Evolutionary conservation across 441 rosid species (phyloP).

Genomic region (Adansonia grandidieri): DNA sequence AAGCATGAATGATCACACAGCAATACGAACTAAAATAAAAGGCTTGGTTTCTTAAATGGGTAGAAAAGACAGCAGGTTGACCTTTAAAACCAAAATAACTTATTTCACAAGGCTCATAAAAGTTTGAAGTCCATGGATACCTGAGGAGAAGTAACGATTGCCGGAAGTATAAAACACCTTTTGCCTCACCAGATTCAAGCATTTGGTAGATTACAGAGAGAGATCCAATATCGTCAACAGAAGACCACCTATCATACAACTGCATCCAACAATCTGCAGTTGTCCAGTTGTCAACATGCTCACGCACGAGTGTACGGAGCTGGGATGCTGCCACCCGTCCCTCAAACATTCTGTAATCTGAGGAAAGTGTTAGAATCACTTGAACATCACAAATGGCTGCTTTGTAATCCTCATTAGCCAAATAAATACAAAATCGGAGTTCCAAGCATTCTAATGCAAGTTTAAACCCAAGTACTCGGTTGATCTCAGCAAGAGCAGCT

Average conservation of each 20-base stretch:
- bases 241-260: slow-evolving; percentile 91
- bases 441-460: slow-evolving; percentile 94
- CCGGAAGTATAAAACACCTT: slow-evolving; percentile 89
- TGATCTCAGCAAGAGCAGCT: slow-evolving; percentile 91
- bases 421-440: slow-evolving; percentile 86
- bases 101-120: not conserved
- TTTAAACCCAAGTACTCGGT: slow-evolving; percentile 86
- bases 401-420: slow-evolving; percentile 82
- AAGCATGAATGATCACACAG: slow-evolving; percentile 14
- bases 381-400: slow-evolving; percentile 91
- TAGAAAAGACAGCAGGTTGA: not conserved
- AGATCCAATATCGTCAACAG: slow-evolving; percentile 95
- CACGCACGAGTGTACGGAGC: slow-evolving; percentile 80
- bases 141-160: slow-evolving; percentile 95
- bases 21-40: slow-evolving; percentile 15
- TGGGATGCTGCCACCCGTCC: slow-evolving; percentile 91
- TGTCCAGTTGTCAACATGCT: slow-evolving; percentile 89
- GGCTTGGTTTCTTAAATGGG: not conserved
- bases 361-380: slow-evolving; percentile 87
- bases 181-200: slow-evolving; percentile 92
- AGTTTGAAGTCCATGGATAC: no score
- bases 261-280: slow-evolving; percentile 99
- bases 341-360: slow-evolving; percentile 87
- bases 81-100: not conserved
- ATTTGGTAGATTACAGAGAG: slow-evolving; percentile 97